phyloP scores from a whole-genome alignment of 2,329 filamentous ascomycete genomes.

The Trichoderma guizhouense region DNA sequence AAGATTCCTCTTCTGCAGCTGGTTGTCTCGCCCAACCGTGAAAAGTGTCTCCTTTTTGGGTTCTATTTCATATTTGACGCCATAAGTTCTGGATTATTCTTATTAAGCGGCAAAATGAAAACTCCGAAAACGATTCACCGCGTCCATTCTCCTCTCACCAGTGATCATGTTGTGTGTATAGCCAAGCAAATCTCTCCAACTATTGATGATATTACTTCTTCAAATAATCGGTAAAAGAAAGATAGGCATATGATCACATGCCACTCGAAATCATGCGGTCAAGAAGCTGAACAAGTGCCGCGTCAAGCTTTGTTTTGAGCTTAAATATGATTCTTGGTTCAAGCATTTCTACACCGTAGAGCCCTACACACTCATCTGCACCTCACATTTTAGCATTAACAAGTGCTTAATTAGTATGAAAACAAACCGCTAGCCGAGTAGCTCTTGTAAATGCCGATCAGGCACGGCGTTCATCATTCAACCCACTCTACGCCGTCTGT shows the following conservation, averaged over 20 bases:
- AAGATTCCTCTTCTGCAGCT: not conserved
- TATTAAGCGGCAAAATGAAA: not conserved
- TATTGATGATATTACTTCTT: not conserved
- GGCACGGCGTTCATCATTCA: not conserved
- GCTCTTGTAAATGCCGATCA: not conserved
- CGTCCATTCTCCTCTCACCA: not conserved
- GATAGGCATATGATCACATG: accelerated
- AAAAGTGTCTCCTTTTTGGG: not conserved
- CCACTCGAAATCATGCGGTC: not conserved
- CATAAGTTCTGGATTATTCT: not conserved
- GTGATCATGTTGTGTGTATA: not conserved
- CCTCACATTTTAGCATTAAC: not conserved
- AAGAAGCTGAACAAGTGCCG: not conserved
- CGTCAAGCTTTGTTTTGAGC: not conserved
- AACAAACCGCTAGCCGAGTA: not conserved
- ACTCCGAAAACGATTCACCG: not conserved
- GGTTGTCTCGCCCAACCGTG: no score
- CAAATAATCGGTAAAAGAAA: not conserved
- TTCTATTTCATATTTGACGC: accelerated
- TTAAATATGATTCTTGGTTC: not conserved
- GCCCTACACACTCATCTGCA: not conserved
- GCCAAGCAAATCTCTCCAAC: not conserved
- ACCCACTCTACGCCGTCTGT: not conserved
- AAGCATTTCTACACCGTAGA: not conserved
- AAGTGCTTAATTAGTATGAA: not conserved